Conservation (phyloP, 345 rosid genomes). For the Gossypium australe region DNA sequence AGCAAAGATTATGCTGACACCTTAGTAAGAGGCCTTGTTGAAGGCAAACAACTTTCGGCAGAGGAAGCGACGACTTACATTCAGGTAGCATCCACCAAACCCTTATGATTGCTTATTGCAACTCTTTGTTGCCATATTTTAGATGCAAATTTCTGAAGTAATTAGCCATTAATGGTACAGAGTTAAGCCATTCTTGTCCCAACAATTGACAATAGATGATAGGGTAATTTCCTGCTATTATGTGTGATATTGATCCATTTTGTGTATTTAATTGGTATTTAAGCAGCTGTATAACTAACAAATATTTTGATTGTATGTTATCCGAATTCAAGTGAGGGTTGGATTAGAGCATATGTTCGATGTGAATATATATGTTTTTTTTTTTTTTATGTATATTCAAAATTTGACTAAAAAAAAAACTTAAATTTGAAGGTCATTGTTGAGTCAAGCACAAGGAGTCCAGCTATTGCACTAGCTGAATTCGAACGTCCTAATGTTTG, state of each 20-base stretch:
- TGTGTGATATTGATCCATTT: background rate
- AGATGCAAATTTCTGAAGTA: background rate
- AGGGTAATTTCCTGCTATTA: background rate
- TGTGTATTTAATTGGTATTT: background rate
- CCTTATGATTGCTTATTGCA: constrained; percentile 28
- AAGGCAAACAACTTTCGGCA: constrained; percentile 58
- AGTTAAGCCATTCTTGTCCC: background rate
- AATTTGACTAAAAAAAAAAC: background rate
- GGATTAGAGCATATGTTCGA: background rate
- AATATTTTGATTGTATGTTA: background rate
- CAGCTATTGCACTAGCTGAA: background rate
- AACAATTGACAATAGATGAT: constrained; percentile 1
- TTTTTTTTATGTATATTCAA: background rate
- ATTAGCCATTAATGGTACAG: background rate
- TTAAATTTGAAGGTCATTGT: background rate
- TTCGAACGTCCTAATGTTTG: background rate
- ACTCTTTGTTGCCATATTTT: background rate
- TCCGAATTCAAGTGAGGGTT: background rate
- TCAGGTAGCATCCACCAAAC: constrained; percentile 44
- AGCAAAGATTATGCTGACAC: constrained; percentile 40
- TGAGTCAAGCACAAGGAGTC: background rate
- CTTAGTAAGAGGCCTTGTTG: constrained; percentile 59
- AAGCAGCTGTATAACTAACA: background rate
- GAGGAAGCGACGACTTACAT: constrained; percentile 66
- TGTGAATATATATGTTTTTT: background rate